Base-by-base conservation (phyloP, 148 eudicot species). In the Diospyros kaki region DNA sequence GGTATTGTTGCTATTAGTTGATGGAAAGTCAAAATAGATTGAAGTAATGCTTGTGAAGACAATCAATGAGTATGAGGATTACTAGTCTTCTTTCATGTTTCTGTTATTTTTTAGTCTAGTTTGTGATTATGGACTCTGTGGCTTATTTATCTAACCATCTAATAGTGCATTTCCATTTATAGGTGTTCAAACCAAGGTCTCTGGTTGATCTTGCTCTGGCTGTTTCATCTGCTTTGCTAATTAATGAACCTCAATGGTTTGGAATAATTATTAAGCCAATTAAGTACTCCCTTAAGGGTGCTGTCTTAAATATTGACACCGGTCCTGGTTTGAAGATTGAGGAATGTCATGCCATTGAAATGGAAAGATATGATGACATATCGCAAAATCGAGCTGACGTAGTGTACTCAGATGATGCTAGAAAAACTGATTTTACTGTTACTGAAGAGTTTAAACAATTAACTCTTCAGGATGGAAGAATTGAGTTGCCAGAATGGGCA, bases 121-220 rank as follows among this genome's bases (percentile, higher is more conserved):
- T 71, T 71, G 64, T 56, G 14, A 50, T 45, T 42, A 5, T 43
- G 52, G 17, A 55, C 67, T 59, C 44, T 48, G 5, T 78, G 66
- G 39, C 50, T 17, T 59, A 48, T 56, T 58, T 3, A n/a, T 55
- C 44, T 6, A 61, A 38, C 55, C 40, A 60, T 15, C 54, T 71
- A 3, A 46, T 6, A 15, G n/a, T 11, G 46, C 6, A 41, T 81
- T 71, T 72, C 62, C 70, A 5, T 55, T 48, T 54, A 73, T 76
- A 95, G 98, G 98, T 95, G 66, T 88, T 82, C 74, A 87, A 87
- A 79, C 98, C 96, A 73, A 90, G 97, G 90, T 81, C 97, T 81
- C 84, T 95, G 84, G 98, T 95, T 81, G 97, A 95, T 83, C 97
- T 95, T 78, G 80, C 88, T 79, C 91, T 96, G 59, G 97, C 98